These are phyloP conservation scores for Penicillium chermesinum DNA, from an alignment of 495 filamentous ascomycete species.

Conservation along the genomic window DNA sequence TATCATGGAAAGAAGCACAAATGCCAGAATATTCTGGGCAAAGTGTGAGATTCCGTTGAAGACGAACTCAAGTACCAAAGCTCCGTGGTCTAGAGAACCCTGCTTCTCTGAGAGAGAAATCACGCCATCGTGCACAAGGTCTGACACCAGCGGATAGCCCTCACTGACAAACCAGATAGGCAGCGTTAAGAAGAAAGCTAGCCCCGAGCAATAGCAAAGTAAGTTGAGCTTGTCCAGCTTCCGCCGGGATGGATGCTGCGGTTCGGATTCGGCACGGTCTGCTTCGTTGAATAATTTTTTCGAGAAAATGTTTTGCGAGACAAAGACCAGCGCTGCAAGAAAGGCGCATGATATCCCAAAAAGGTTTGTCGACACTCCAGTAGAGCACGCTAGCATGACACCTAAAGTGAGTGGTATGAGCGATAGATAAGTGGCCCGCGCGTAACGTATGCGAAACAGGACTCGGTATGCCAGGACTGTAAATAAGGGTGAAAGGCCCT, in stretches of 20 bases:
- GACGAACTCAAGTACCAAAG: conserved; percentile 74
- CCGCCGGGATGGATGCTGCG: conserved; percentile 46
- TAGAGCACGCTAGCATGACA: conserved; percentile 92
- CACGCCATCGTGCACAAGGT: conserved; percentile 46
- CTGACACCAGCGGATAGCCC: conserved; percentile 60
- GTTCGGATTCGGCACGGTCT: conserved; percentile 70
- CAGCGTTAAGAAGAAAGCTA: conserved; percentile 85
- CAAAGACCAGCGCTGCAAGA: conserved; percentile 84
- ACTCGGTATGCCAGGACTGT: conserved; percentile 91
- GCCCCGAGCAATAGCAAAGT: conserved; percentile 88
- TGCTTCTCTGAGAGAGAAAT: conserved; percentile 66
- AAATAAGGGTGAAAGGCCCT: conserved; percentile 95
- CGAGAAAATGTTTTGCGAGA: conserved; percentile 98
- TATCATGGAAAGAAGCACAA: conserved; percentile 83
- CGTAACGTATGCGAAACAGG: conserved; percentile 83
- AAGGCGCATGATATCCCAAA: conserved; percentile 85
- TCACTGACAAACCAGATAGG: conserved; percentile 94
- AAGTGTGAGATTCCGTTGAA: conserved; percentile 99
- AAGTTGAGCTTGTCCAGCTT: conserved; percentile 97
- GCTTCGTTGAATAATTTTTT: conserved; percentile 99
- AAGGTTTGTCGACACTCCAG: conserved; percentile 80
- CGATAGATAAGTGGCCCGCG: conserved; percentile 83
- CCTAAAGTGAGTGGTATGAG: conserved; percentile 87
- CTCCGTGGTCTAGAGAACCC: conserved; percentile 71
- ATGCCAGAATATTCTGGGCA: conserved; percentile 91